Evolutionary conservation across 441 rosid species (phyloP), one percentile per base, ranked within the genome.

Genomic region (Adansonia grandidieri): DNA sequence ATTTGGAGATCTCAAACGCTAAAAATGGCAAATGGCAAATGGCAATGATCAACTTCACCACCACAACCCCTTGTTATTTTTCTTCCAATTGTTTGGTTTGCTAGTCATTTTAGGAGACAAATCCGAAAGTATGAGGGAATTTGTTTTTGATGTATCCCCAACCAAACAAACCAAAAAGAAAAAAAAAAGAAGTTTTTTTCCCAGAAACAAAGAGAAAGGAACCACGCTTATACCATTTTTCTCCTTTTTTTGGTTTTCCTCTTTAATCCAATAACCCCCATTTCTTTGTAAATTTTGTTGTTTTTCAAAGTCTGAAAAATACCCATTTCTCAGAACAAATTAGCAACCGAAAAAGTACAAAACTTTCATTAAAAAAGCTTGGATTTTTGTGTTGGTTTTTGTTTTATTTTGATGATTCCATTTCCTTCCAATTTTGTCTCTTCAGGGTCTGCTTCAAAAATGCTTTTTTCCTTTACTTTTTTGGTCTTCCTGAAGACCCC

Each of bases 81-180:
- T 83, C 87, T 82, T 86, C 94, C 93, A 91, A 85, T 72, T 91
- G 96, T 89, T 84, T 83, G 98, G 97, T 80, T 76, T 81, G 81
- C 54, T 83, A 90, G 89, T 53, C 84, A 84, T 91, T 89, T 83
- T 80, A 93, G 98, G 92, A 91, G 87, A 81, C 84, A 83, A 85
- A 82, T 78, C 73, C 86, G 96, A 92, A 2, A 82, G 78, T 77
- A 87, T 78, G 63, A 84, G 82, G 78, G 85, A 74, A 58, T 20
- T 63, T 62, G 20, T 17, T 75, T 73, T 71, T 78, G 77, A 78
- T 82, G 80, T 82, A 79, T 83, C 79, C 40, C 24, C 80, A 75
- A 68, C 84, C 82, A 83, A 50, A 17, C 84, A 73, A 78, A 83
- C 66, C 1, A 44, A 42, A 73, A 47, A n/a, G 79, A 75, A 24